phyloP scores from a whole-genome alignment of 768 basidiomycete genomes.

The Russula abietina region DNA sequence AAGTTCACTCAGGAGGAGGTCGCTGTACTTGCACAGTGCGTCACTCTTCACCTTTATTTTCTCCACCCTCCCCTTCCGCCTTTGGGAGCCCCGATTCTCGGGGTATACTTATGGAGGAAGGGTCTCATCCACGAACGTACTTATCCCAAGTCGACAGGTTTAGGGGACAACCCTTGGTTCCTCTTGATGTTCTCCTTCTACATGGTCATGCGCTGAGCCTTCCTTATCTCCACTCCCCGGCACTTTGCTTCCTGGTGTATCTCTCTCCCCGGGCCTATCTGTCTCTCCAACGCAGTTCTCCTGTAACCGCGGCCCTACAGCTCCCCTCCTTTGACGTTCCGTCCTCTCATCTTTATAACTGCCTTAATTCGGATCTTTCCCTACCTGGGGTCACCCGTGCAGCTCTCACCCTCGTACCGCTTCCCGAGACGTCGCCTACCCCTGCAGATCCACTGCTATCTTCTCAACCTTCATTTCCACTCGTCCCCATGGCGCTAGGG shows the following conservation, averaged over 20 bases:
- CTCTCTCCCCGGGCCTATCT: slow-evolving; percentile 67
- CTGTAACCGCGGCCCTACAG: slow-evolving; percentile 28
- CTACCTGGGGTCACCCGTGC: slow-evolving; percentile 51
- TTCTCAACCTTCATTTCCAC: slow-evolving; percentile 49
- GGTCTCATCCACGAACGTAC: neutral
- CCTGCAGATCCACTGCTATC: slow-evolving; percentile 27
- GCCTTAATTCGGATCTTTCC: slow-evolving; percentile 35
- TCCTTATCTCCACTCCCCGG: slow-evolving; percentile 63
- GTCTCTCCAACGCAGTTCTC: slow-evolving; percentile 43
- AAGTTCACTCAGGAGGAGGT: slow-evolving; percentile 50
- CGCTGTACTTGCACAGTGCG: slow-evolving; percentile 45
- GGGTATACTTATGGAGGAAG: neutral
- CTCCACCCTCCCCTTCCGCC: slow-evolving; percentile 2
- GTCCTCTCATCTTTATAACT: slow-evolving; percentile 41
- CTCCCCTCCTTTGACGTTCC: slow-evolving; percentile 46
- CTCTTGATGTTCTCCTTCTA: slow-evolving; percentile 67
- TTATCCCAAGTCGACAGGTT: slow-evolving; percentile 6
- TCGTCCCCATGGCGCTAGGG: slow-evolving; percentile 40
- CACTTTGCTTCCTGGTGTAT: slow-evolving; percentile 66
- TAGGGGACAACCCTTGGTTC: slow-evolving; percentile 34
- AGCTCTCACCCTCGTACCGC: slow-evolving; percentile 42
- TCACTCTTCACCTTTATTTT: slow-evolving; percentile 9
- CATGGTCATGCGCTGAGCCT: slow-evolving; percentile 63
- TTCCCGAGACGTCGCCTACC: slow-evolving; percentile 33
- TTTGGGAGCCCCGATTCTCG: slow-evolving; percentile 23